Evolutionary conservation across 805 yeast species (phyloP).

Genomic region (Grigorovia jiainica): DNA sequence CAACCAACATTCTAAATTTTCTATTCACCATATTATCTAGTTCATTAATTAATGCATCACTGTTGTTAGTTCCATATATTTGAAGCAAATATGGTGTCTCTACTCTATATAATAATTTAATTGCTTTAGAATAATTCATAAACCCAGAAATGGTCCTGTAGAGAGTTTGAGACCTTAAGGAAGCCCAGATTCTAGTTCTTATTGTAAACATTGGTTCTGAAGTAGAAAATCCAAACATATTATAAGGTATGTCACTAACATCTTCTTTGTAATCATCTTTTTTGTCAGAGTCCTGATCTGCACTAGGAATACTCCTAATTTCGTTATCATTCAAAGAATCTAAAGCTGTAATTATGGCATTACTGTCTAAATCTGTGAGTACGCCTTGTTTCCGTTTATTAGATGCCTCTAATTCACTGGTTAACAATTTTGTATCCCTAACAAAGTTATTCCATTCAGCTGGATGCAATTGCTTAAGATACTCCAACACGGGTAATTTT

Average conservation of each 20-base stretch:
- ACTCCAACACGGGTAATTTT: slow-evolving; percentile 67
- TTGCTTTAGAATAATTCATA: slow-evolving; percentile 66
- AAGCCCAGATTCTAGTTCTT: slow-evolving; percentile 82
- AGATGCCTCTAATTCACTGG: slow-evolving; percentile 40
- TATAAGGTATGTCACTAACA: slow-evolving; percentile 57
- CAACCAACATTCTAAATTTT: slow-evolving; percentile 70
- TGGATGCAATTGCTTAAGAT: slow-evolving; percentile 61
- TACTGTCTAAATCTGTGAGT: not conserved
- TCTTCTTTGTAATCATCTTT: slow-evolving; percentile 24
- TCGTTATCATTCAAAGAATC: not conserved
- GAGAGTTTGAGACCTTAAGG: slow-evolving; percentile 72
- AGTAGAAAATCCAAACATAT: slow-evolving; percentile 63
- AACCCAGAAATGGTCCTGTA: slow-evolving; percentile 81
- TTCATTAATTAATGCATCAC: slow-evolving; percentile 53
- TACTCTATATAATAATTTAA: slow-evolving; percentile 55
- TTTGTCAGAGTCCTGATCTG: not conserved
- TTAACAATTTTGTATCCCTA: slow-evolving; percentile 58
- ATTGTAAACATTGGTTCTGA: slow-evolving; percentile 53
- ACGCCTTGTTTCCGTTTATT: slow-evolving; percentile 2
- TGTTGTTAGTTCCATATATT: slow-evolving; percentile 32
- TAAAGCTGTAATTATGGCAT: not conserved
- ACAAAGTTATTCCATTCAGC: slow-evolving; percentile 79
- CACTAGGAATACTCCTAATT: not conserved
- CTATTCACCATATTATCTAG: slow-evolving; percentile 65
- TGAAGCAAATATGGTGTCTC: slow-evolving; percentile 52